Evolutionary conservation across 176 grass and related monocot species (phyloP), one percentile per base, ranked within the genome.

Genomic region (Alloteropsis semialata): DNA sequence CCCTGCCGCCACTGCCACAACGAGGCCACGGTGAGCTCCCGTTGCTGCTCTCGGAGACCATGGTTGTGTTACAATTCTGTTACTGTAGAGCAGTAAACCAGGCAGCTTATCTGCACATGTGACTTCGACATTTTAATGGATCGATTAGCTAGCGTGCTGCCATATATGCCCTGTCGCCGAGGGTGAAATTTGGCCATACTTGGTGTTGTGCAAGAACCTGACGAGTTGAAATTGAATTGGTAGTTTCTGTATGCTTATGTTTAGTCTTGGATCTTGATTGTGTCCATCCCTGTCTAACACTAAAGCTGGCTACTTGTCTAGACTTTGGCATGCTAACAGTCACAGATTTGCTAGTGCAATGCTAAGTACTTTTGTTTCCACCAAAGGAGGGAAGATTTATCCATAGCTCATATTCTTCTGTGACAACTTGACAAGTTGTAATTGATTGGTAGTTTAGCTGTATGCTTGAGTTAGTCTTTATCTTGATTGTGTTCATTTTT

Each of bases 1-100:
- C 48, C 81, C 74, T 97, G 95, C 82, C 95, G 95, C 82, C 95
- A 94, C 81, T 97, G 92, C 86, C 95, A 97, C 72, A 97, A 94
- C 82, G 95, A 94, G 50, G 86, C 90, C 68, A 89, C 88, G 75
- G 95, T 97, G 87, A 34, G 80, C 19, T 70, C 18, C 1, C 24
- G 13, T 4, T 53, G 11, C 18, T 2, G 22, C 7, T 32, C 69
- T 28, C 25, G 3, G 15, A 32, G 6, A 11, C 66, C 42, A 51
- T 37, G n/a, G 15, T 24, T 56, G 22, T 45, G 37, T 36, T 8
- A 4, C 16, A 61, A 9, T 58, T 27, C 49, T 63, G 42, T 48
- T 61, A 41, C 8, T 80, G 21, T 56, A 25, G 49, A 84, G 17
- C 16, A 41, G 75, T 48, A 34, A 16, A 70, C 1, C 39, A 60